Base-by-base conservation (phyloP, 257 asterid genomes). In the Voacanga thouarsii region DNA sequence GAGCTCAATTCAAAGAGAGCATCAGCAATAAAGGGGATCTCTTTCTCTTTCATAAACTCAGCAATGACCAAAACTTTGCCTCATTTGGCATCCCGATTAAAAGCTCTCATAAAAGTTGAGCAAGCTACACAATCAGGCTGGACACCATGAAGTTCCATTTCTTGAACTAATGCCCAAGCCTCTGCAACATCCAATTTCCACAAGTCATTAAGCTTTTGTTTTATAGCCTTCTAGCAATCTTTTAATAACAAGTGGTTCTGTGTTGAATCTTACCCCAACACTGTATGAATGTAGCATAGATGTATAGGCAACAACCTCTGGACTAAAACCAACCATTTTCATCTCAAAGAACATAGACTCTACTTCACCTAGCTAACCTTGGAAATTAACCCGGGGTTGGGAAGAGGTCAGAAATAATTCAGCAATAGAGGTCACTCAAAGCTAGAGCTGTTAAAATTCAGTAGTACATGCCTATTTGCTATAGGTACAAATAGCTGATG, bases 291-390 rank as follows among this genome's bases (percentile, higher is more conserved):
- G 95, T 59, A 96, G 85, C 94, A 95, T 85, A 43, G 98, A 83
- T 26, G 98, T 95, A 86, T 89, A 95, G 16, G 99, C 89, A 80
- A 95, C 84, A 78, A 95, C 99, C 85, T 95, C 99, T 67, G 96
- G 94, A 60, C 80, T 84, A 80, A 90, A 87, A 66, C 98, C 97
- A 51, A 87, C 92, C 73, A 75, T 81, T 86, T 89, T 95, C 98
- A 95, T 93, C 90, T 73, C 80, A 77, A 82, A 75, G 84, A 95
- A 95, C 94, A 89, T 83, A 23, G 91, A 89, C 83, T 93, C 97
- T 45, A 97, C 97, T 87, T 91, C 95, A 81, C 83, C 75, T 74
- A 95, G 89, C 85, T 87, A 92, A 80, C 96, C 99, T 98, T 95
- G 90, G 50, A 84, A 76, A 69, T 14, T 12, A 21, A 21, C 15